Evolutionary conservation across 352 stramenopile genomes (phyloP), one percentile per base, ranked within the genome.

Genomic region (Globisporangium sylvaticum): DNA sequence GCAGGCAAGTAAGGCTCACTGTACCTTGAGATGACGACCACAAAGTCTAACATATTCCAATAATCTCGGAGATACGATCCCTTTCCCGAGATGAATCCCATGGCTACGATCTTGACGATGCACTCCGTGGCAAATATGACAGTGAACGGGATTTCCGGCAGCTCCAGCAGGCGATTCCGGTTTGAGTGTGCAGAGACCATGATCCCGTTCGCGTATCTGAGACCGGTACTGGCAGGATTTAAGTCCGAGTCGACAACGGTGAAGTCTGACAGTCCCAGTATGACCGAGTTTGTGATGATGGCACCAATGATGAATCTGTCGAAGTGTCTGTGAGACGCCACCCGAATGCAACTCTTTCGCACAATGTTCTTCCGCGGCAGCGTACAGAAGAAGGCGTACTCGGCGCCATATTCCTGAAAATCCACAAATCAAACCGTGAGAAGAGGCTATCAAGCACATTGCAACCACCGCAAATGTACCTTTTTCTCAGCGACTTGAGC

Each of bases 41-140:
- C 73, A 69, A 98, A 98, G 67, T 98, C 94, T 27, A 98, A 78
- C 22, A 92, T 68, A 55, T 98, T 98, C 93, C 92, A 98, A 4
- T 74, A 73, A 69, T 98, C 90, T 3, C 80, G 72, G 0, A 94
- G 69, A 66, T 97, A 98, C 14, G 77, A 81, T 2, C 89, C 82
- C 32, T 82, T 69, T 3, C 75, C 79, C 0, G 75, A 69, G 6
- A 87, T 31, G 7, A 96, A 83, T 0, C 93, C 93, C 71, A 97
- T 83, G 0, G 89, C 88, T 12, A 97, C 69, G 46, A 98, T 94
- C 71, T 98, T 98, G n/a, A 98, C 67, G 8, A 89, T 46, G 18
- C 84, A 88, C 65, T 98, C 95, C 1, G 87, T 31, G 0, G 88
- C 84, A 70, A 98, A 98, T 24, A 98, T 76, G 1, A 80, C 66